phyloP scores from a whole-genome alignment of 2,329 filamentous ascomycete genomes.

The Phaeosphaeria sp. region DNA sequence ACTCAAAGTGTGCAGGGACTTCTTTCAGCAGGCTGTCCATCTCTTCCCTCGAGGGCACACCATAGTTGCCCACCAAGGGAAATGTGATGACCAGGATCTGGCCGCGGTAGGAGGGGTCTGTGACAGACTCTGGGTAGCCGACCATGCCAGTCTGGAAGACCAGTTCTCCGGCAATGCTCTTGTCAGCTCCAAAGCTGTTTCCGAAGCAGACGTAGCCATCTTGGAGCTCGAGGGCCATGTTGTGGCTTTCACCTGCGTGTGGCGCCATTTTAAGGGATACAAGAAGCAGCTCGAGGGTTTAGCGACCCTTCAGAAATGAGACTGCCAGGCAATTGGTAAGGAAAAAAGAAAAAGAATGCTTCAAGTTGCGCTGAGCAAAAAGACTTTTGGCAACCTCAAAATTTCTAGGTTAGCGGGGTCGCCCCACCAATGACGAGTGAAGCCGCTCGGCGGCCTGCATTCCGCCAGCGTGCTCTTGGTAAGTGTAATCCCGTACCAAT shows the following conservation, averaged over 20 bases:
- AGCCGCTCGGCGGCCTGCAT: neutral
- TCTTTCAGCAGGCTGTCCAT: constrained; percentile 85
- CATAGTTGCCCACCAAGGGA: constrained; percentile 95
- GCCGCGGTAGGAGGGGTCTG: constrained; percentile 85
- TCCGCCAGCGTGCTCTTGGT: neutral
- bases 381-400: neutral
- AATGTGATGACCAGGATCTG: constrained; percentile 98
- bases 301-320: constrained; percentile 39
- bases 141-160: constrained; percentile 99
- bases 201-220: constrained; percentile 92
- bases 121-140: constrained; percentile 93
- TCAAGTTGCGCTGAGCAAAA: neutral
- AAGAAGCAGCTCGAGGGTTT: constrained; percentile 44
- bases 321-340: constrained; percentile 40
- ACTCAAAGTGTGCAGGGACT: constrained; percentile 92
- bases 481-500: neutral
- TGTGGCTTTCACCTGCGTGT: constrained; percentile 54
- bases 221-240: constrained; percentile 88
- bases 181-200: constrained; percentile 94
- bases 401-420: constrained; percentile 1
- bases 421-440: constrained; percentile 1
- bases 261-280: constrained; percentile 39
- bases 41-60: constrained; percentile 85
- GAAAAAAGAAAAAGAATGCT: constrained; percentile 4
- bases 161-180: constrained; percentile 93